phyloP scores from a whole-genome alignment of 2,329 filamentous ascomycete species.

The Fusarium anthophilum region DNA sequence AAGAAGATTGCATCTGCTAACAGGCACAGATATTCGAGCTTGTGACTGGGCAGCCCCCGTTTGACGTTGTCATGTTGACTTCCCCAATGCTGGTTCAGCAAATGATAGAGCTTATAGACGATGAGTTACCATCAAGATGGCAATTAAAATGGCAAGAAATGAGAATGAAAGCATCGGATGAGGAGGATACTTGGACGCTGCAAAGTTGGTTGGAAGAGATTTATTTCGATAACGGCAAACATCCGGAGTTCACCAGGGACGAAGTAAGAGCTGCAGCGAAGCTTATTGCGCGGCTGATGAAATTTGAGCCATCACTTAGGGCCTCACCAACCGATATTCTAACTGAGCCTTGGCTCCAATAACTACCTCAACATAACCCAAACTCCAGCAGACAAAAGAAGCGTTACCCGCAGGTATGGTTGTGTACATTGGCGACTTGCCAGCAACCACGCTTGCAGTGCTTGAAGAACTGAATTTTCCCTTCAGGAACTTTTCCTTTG shows the following conservation, averaged over 20 bases:
- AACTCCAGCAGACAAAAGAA: not conserved
- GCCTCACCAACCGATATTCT: constrained; percentile 17
- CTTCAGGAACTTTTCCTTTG: no score
- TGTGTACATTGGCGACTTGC: no score
- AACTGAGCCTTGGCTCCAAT: constrained; percentile 12
- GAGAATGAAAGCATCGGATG: not conserved
- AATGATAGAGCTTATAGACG: constrained; percentile 23
- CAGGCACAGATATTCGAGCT: constrained; percentile 35
- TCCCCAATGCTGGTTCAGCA: constrained; percentile 17
- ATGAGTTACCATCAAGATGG: constrained; percentile 30
- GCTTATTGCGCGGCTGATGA: constrained; percentile 23
- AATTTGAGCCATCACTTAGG: constrained; percentile 31
- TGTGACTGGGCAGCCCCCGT: constrained; percentile 37
- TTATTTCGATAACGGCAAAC: constrained; percentile 20
- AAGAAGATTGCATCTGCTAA: not conserved
- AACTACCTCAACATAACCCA: not conserved
- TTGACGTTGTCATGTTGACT: constrained; percentile 29
- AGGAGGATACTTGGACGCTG: not conserved
- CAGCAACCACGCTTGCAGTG: no score
- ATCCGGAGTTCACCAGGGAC: not conserved
- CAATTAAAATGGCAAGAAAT: constrained; percentile 16
- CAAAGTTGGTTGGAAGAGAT: constrained; percentile 29
- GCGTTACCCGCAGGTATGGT: no score
- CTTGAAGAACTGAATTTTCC: no score
- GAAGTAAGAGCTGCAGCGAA: constrained; percentile 1